A percentile compares a stretch with the other conserved stretches of the same genome.
These are phyloP conservation scores for Ganoderma multipileum DNA, from an alignment of 1,284 basidiomycete species.

Conservation along the genomic window DNA sequence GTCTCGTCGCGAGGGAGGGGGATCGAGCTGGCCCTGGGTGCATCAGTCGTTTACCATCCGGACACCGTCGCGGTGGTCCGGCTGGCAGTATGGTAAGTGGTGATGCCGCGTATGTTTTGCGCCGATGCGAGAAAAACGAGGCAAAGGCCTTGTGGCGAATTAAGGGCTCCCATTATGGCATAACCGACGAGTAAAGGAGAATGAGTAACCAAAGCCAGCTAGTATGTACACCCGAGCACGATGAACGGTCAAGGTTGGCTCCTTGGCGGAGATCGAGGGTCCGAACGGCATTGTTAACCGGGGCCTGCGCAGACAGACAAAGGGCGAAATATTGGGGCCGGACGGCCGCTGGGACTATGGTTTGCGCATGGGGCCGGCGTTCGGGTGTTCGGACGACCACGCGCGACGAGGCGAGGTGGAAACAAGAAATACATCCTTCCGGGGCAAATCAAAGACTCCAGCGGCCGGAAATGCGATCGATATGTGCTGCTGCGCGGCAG, in stretches of 20 bases:
- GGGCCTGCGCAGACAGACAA: not conserved
- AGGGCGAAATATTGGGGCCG: not conserved
- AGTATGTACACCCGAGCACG: not conserved
- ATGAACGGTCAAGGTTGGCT: not conserved
- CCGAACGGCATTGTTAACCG: not conserved
- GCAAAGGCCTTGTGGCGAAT: constrained; percentile 1
- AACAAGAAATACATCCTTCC: constrained; percentile 1
- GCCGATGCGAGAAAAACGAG: constrained; percentile 6
- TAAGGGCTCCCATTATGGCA: not conserved
- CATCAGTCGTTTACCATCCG: not conserved
- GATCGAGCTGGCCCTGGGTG: not conserved
- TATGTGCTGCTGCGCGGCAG: not conserved
- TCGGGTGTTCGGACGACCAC: constrained; percentile 2
- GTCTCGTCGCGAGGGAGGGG: not conserved
- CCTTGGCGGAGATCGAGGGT: constrained; percentile 1
- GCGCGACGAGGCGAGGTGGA: not conserved
- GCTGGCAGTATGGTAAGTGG: not conserved
- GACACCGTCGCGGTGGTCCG: not conserved
- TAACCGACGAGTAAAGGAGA: not conserved
- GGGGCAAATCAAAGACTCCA: not conserved
- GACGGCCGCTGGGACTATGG: not conserved
- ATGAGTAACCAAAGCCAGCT: not conserved
- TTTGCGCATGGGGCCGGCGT: constrained; percentile 4
- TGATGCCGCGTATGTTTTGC: not conserved
- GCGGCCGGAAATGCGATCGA: constrained; percentile 1